Evolutionary conservation across 108 stramenopile genomes (phyloP).

Genomic region (Bacterosira constricta): DNA sequence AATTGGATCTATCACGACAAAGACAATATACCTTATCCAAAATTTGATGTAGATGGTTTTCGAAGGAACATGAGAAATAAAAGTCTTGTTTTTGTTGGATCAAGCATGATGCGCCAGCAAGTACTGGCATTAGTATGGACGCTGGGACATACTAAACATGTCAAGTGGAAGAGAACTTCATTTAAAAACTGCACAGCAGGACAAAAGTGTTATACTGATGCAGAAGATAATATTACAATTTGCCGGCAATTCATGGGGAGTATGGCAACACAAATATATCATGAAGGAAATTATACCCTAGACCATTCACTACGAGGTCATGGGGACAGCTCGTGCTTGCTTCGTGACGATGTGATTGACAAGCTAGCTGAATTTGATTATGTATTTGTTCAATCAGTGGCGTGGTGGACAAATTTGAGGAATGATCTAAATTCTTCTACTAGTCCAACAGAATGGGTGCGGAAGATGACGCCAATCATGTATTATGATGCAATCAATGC

Average conservation of each 20-base stretch:
- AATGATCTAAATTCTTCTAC: slow-evolving; percentile 1
- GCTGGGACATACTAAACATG: slow-evolving; percentile 4
- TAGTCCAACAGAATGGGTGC: slow-evolving; percentile 14
- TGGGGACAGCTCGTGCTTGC: slow-evolving; percentile 6
- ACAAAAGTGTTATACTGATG: slow-evolving; percentile 6
- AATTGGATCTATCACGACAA: slow-evolving; percentile 8
- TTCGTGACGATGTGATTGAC: neutral
- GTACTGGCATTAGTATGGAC: slow-evolving; percentile 21
- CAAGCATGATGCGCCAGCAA: slow-evolving; percentile 23
- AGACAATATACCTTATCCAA: slow-evolving; percentile 4
- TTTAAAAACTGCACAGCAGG: neutral
- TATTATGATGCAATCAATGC: slow-evolving; percentile 11
- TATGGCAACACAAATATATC: slow-evolving; percentile 18
- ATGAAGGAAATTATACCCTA: slow-evolving; percentile 14
- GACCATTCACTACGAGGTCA: neutral
- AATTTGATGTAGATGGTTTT: slow-evolving; percentile 16
- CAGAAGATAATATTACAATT: slow-evolving; percentile 3
- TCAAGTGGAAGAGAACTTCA: slow-evolving; percentile 4
- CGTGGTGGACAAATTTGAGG: neutral
- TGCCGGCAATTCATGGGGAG: slow-evolving; percentile 11
- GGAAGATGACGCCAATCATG: neutral
- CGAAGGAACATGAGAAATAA: slow-evolving; percentile 12
- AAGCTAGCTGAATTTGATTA: slow-evolving; percentile 8
- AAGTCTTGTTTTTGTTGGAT: slow-evolving; percentile 14
- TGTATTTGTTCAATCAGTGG: slow-evolving; percentile 14